Percentiles rank a stretch among this genome's conserved stretches.
phyloP scores from a whole-genome alignment of 2,329 filamentous ascomycete species.

The Diaporthe aspalathi region DNA sequence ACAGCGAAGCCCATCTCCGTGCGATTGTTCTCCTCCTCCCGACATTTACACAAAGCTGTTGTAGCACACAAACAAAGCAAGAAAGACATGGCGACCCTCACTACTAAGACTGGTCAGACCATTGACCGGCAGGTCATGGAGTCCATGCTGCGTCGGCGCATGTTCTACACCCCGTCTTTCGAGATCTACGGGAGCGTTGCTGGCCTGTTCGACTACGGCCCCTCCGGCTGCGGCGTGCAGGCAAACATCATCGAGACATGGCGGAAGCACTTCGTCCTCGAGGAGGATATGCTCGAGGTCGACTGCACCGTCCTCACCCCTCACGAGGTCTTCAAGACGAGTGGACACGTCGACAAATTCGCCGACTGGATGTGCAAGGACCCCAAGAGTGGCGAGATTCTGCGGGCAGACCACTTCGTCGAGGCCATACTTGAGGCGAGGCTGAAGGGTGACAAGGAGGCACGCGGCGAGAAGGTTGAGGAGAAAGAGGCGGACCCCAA shows the following conservation, averaged over 20 bases:
- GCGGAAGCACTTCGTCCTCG: conserved; percentile 92
- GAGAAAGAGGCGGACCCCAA: conserved; percentile 78
- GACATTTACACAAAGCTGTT: conserved; percentile 1
- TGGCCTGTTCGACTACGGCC: conserved; percentile 93
- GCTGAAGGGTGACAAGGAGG: conserved; percentile 91
- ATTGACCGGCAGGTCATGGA: conserved; percentile 87
- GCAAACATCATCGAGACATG: conserved; percentile 89
- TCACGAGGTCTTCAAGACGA: conserved; percentile 92
- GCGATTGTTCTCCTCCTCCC: conserved; percentile 34
- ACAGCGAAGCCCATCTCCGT: conserved; percentile 30
- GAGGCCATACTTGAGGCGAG: conserved; percentile 91
- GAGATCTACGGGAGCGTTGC: conserved; percentile 93
- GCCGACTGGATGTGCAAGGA: conserved; percentile 99
- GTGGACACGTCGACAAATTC: conserved; percentile 97
- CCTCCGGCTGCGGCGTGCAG: conserved; percentile 86
- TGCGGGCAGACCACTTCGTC: conserved; percentile 95
- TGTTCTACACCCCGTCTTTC: conserved; percentile 96
- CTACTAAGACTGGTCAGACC: conserved; percentile 88
- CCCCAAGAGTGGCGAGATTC: conserved; percentile 95
- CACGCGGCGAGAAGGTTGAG: conserved; percentile 83
- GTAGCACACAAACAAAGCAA: background rate
- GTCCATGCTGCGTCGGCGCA: conserved; percentile 84
- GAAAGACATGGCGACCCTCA: conserved; percentile 49
- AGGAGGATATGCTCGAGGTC: conserved; percentile 95
- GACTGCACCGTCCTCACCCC: conserved; percentile 96